A percentile compares a stretch with the other conserved stretches of the same genome.
phyloP scores from a whole-genome alignment of 73 alveolate species.

The Symbiodinium pilosum region DNA sequence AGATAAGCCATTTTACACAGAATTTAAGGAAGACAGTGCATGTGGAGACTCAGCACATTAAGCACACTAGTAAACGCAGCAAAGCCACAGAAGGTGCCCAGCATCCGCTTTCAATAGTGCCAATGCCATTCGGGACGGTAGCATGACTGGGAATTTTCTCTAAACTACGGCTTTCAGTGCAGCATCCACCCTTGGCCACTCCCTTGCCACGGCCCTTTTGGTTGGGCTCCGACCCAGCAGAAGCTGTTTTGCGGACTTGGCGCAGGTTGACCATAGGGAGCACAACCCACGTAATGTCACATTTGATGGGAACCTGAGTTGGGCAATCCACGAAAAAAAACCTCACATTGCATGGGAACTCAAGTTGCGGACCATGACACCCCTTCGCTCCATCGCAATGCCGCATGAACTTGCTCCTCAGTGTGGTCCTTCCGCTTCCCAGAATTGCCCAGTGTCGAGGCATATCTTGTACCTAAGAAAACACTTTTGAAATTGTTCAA shows the following conservation, averaged over 20 bases:
- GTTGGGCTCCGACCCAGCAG: neutral
- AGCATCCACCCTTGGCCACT: neutral
- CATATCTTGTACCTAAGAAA: neutral
- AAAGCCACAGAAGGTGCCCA: neutral
- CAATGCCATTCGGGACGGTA: neutral
- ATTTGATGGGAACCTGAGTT: neutral
- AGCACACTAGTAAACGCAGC: neutral
- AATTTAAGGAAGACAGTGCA: neutral
- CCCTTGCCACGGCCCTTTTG: neutral
- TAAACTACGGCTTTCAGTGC: neutral
- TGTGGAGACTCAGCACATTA: neutral
- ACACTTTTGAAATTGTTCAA: no score
- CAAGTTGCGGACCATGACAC: neutral
- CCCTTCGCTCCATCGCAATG: neutral
- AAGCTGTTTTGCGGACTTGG: neutral
- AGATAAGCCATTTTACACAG: neutral
- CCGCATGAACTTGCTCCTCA: neutral
- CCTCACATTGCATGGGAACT: neutral
- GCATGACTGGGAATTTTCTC: neutral
- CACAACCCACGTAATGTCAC: neutral
- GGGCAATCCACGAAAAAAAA: neutral
- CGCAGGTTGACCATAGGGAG: neutral
- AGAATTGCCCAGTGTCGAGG: neutral
- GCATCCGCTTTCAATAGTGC: neutral
- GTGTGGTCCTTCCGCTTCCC: neutral